phyloP scores from a whole-genome alignment of 305 asterid species.

The Andrographis paniculata region DNA sequence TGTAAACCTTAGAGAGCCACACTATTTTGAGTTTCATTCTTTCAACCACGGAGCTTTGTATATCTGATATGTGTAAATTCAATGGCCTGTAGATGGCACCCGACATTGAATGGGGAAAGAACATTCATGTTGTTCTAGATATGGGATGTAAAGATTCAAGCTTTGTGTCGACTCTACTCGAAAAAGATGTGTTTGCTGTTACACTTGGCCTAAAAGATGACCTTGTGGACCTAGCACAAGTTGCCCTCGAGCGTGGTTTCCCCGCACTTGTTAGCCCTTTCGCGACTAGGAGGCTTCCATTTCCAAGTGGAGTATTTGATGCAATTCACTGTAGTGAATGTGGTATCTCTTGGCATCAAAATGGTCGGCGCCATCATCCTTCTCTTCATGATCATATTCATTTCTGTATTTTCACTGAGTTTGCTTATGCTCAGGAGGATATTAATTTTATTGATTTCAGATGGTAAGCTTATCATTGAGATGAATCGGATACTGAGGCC shows the following conservation, averaged over 20 bases:
- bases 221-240: constrained; percentile 72
- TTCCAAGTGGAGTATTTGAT: constrained; percentile 94
- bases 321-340: constrained; percentile 86
- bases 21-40: constrained; percentile 15
- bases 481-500: constrained; percentile 93
- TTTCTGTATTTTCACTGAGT: not conserved
- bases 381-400: constrained; percentile 14
- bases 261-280: constrained; percentile 81
- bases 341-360: constrained; percentile 67
- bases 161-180: constrained; percentile 61
- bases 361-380: constrained; percentile 42
- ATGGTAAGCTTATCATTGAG: constrained; percentile 79
- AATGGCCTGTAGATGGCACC: constrained; percentile 77
- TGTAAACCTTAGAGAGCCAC: too few species aligned
- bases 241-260: constrained; percentile 87
- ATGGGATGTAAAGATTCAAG: constrained; percentile 86
- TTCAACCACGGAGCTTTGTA: constrained; percentile 11
- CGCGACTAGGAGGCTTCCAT: constrained; percentile 63
- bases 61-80: constrained; percentile 22
- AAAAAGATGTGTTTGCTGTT: constrained; percentile 64
- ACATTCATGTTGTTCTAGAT: constrained; percentile 72
- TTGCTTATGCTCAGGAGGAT: constrained; percentile 3
- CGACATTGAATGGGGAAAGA: constrained; percentile 97
- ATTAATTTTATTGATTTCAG: constrained; percentile 33
- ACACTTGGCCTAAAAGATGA: constrained; percentile 84